phyloP scores from a whole-genome alignment of 306 rosid genomes.

The Parietaria judaica region DNA sequence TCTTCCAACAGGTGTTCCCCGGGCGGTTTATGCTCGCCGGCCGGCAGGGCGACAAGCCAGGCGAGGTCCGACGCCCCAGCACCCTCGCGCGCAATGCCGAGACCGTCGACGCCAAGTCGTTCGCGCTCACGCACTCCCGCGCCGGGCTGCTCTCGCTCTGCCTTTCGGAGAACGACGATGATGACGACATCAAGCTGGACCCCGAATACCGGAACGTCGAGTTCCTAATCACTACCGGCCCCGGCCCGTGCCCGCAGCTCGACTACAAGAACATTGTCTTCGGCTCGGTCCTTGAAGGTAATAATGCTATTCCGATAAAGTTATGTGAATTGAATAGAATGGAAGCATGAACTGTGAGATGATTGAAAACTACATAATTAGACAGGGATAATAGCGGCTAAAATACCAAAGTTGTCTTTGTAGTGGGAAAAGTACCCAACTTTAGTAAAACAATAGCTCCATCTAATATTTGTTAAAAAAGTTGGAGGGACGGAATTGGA shows the following conservation, averaged over 20 bases:
- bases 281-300: slow-evolving; percentile 83
- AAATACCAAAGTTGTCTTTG: no score
- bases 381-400: no score
- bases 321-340: no score
- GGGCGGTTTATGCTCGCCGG: slow-evolving; percentile 80
- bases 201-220: slow-evolving; percentile 69
- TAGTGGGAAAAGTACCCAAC: no score
- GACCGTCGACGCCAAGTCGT: slow-evolving; percentile 53
- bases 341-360: no score
- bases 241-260: slow-evolving; percentile 82
- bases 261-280: slow-evolving; percentile 72
- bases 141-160: slow-evolving; percentile 74
- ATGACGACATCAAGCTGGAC: slow-evolving; percentile 55
- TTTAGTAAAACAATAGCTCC: no score
- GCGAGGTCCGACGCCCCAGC: slow-evolving; percentile 65
- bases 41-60: slow-evolving; percentile 68
- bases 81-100: slow-evolving; percentile 56
- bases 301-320: not conserved
- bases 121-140: slow-evolving; percentile 53
- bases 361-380: no score
- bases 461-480: no score
- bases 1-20: slow-evolving; percentile 24
- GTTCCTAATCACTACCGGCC: slow-evolving; percentile 83
- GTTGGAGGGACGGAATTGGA: no score
- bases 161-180: slow-evolving; percentile 75